A percentile compares a stretch with the other conserved stretches of the same genome.
phyloP scores from a whole-genome alignment of 2,329 filamentous ascomycete genomes.

The Pseudonectria buxi region DNA sequence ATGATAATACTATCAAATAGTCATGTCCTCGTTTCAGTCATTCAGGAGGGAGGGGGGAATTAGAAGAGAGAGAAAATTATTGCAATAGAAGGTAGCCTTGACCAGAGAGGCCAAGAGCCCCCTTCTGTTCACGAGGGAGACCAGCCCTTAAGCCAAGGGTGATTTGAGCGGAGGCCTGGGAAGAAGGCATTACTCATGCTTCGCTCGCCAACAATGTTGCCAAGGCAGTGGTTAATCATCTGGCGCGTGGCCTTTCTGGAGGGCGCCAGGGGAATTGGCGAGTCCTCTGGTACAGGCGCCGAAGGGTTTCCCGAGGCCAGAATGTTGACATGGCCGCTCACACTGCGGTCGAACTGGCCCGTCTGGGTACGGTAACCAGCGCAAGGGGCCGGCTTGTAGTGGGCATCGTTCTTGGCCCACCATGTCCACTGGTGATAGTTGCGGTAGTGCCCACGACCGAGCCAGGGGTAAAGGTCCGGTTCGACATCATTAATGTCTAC shows the following conservation, averaged over 20 bases:
- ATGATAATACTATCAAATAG: background rate
- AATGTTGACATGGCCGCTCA: constrained; percentile 15
- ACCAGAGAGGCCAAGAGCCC: background rate
- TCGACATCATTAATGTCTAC: constrained; percentile 15
- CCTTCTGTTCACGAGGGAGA: constrained; percentile 10
- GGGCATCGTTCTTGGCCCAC: constrained; percentile 18
- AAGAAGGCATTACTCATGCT: constrained; percentile 19
- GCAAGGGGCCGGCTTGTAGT: constrained; percentile 7
- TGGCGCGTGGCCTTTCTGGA: constrained; percentile 17
- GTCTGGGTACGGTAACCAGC: constrained; percentile 17
- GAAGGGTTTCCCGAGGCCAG: constrained; percentile 6
- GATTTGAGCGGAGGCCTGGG: constrained; percentile 11
- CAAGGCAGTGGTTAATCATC: constrained; percentile 20
- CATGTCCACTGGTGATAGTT: constrained; percentile 20
- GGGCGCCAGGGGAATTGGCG: constrained; percentile 9
- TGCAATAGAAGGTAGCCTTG: background rate
- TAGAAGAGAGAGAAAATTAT: constrained; percentile 1
- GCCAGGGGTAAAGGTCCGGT: constrained; percentile 22
- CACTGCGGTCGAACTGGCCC: constrained; percentile 2
- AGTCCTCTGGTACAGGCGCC: constrained; percentile 11
- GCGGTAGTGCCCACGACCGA: constrained; percentile 18
- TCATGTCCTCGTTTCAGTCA: constrained; percentile 11
- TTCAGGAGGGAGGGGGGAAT: constrained; percentile 5
- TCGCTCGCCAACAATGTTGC: constrained; percentile 20
- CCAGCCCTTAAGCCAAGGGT: constrained; percentile 20